A percentile compares a stretch with the other conserved stretches of the same genome.
Conservation (phyloP, 371 early-diverging fungal genomes). For the Sporodiniella umbellata region DNA sequence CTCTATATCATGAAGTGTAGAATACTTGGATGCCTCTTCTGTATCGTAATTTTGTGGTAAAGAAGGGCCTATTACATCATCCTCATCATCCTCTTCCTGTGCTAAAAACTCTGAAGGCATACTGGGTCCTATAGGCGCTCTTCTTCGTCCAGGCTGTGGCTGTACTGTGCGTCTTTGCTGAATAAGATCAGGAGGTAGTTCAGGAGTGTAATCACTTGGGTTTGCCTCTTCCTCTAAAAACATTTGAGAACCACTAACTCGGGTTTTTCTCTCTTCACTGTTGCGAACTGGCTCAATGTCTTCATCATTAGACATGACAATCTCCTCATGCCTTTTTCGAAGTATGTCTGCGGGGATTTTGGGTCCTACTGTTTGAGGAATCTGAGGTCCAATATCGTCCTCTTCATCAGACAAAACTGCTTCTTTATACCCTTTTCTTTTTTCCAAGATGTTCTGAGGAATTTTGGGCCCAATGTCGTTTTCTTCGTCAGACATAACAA, state of each 20-base stretch:
- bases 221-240: slow-evolving; percentile 19
- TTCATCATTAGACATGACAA: background rate
- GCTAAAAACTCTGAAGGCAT: slow-evolving; percentile 22
- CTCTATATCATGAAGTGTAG: slow-evolving; percentile 31
- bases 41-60: slow-evolving; percentile 43
- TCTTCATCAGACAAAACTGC: no score
- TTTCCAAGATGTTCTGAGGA: no score
- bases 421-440: no score
- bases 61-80: slow-evolving; percentile 50
- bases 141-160: slow-evolving; percentile 22
- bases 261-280: no score
- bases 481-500: no score
- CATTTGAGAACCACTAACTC: no score
- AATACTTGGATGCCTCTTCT: slow-evolving; percentile 32
- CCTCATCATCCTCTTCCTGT: slow-evolving; percentile 35
- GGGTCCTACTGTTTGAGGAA: no score
- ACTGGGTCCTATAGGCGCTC: slow-evolving; percentile 44
- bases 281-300: no score
- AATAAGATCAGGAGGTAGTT: slow-evolving; percentile 53
- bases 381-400: slow-evolving; percentile 23
- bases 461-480: no score
- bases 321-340: slow-evolving; percentile 11
- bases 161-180: slow-evolving; percentile 28
- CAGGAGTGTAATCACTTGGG: slow-evolving; percentile 52
- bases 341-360: no score